These are phyloP conservation scores for Aspergillus texensis DNA, from an alignment of 2,329 filamentous ascomycete species.

Conservation along the genomic window DNA sequence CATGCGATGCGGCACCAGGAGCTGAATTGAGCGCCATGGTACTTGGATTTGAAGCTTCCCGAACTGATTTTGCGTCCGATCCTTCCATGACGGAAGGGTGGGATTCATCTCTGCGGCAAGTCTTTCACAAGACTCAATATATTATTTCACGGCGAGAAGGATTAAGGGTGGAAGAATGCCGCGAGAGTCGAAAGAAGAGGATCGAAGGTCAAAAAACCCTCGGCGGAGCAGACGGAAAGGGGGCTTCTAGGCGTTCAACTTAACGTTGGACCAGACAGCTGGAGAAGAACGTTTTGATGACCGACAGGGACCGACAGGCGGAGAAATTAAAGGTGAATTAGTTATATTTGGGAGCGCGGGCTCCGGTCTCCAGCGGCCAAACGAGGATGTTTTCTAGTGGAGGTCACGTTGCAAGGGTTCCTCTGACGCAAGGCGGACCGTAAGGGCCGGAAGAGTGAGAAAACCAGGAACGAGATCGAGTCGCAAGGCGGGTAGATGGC, in stretches of 20 bases:
- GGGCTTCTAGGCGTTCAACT: conserved; percentile 23
- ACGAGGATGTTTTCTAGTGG: conserved; percentile 22
- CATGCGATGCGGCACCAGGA: conserved; percentile 64
- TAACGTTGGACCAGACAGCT: conserved; percentile 11
- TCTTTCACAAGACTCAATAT: conserved; percentile 24
- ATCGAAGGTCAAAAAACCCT: conserved; percentile 5
- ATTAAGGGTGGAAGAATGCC: neutral
- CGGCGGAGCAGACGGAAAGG: conserved; percentile 20
- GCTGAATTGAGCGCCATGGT: conserved; percentile 53
- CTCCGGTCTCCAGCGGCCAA: conserved; percentile 30
- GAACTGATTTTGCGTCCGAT: conserved; percentile 47
- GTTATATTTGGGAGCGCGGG: conserved; percentile 15
- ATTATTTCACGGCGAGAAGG: conserved; percentile 8
- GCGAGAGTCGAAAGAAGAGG: neutral
- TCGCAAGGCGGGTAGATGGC: conserved; percentile 23
- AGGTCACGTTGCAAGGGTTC: conserved; percentile 34
- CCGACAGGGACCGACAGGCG: conserved; percentile 19
- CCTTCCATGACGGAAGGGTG: conserved; percentile 49
- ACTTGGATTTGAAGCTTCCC: conserved; percentile 50
- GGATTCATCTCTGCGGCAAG: conserved; percentile 37
- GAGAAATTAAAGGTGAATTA: conserved; percentile 18
- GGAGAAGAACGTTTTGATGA: conserved; percentile 18
- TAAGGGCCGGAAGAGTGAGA: conserved; percentile 24
- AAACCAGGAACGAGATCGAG: conserved; percentile 22
- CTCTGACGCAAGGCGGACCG: conserved; percentile 34